These are phyloP conservation scores for Tubosaeta sp. DNA, from an alignment of 768 basidiomycete genomes.

Conservation along the genomic window DNA sequence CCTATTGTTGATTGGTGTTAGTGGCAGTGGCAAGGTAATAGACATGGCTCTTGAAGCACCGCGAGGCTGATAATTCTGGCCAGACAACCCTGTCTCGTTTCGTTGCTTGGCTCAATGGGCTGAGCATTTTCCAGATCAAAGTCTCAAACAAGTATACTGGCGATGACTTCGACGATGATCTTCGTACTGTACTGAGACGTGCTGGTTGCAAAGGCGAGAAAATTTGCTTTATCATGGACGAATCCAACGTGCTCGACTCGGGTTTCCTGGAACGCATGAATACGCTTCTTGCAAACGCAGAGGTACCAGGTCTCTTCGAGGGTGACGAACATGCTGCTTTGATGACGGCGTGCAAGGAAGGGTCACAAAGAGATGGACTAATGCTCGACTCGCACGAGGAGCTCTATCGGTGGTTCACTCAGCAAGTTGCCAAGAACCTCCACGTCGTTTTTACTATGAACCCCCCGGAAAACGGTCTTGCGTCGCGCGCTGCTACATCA, in stretches of 20 bases:
- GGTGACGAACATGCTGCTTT: conserved; percentile 98
- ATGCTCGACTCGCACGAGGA: conserved; percentile 99
- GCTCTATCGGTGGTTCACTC: conserved; percentile 97
- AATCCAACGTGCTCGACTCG: conserved; percentile 98
- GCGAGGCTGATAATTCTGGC: conserved; percentile 9
- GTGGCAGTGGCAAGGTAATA: conserved; percentile 93
- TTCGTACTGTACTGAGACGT: conserved; percentile 90
- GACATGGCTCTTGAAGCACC: neutral
- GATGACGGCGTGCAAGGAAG: conserved; percentile 99
- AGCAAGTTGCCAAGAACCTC: conserved; percentile 95
- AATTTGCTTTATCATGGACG: conserved; percentile 99
- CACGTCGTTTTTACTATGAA: conserved; percentile 99
- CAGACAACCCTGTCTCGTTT: conserved; percentile 97
- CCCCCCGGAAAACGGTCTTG: conserved; percentile 92
- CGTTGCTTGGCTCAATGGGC: conserved; percentile 99
- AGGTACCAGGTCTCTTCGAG: conserved; percentile 99
- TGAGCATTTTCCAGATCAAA: conserved; percentile 99
- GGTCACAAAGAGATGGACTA: conserved; percentile 95
- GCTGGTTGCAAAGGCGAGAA: conserved; percentile 98
- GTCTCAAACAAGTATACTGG: conserved; percentile 99
- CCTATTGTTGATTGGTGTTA: conserved; percentile 93
- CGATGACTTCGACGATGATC: conserved; percentile 97
- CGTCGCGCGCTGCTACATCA: conserved; percentile 93
- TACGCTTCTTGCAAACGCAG: conserved; percentile 97
- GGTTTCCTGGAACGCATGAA: conserved; percentile 99